These are phyloP conservation scores for Blastobotrys apis DNA, from an alignment of 1,139 yeast genomes.

Conservation along the genomic window DNA sequence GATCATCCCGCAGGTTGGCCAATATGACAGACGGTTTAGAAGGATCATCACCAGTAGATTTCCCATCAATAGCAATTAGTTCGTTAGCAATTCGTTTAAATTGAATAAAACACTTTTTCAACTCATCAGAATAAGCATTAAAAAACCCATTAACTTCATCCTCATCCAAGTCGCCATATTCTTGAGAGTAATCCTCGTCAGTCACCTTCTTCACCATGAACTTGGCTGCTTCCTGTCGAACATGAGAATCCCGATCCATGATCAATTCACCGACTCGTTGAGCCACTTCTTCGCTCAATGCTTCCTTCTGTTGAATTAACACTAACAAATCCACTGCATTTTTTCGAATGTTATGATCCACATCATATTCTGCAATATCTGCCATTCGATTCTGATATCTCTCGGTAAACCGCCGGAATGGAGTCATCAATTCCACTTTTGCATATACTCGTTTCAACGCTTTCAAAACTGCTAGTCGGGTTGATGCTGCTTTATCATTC, in stretches of 20 bases:
- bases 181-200: slow-evolving; percentile 7
- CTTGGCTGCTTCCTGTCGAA: slow-evolving; percentile 33
- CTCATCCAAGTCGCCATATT: slow-evolving; percentile 14
- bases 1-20: background rate
- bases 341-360: slow-evolving; percentile 51
- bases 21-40: slow-evolving; percentile 4
- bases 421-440: slow-evolving; percentile 40
- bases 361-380: slow-evolving; percentile 54
- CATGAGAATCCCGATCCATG: slow-evolving; percentile 36
- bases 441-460: slow-evolving; percentile 48
- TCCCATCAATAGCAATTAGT: background rate
- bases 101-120: slow-evolving; percentile 8
- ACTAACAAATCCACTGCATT: slow-evolving; percentile 45
- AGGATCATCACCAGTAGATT: background rate
- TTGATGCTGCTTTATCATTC: slow-evolving; percentile 65
- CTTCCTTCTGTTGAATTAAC: slow-evolving; percentile 7
- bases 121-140: slow-evolving; percentile 16
- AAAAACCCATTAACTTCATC: slow-evolving; percentile 13
- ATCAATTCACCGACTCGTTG: slow-evolving; percentile 9
- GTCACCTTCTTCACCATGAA: slow-evolving; percentile 22
- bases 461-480: slow-evolving; percentile 62
- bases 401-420: slow-evolving; percentile 68
- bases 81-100: slow-evolving; percentile 9
- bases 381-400: slow-evolving; percentile 61
- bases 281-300: slow-evolving; percentile 4